Conservation (phyloP, 108 stramenopile genomes). For the Cyclostephanos tholiformis region DNA sequence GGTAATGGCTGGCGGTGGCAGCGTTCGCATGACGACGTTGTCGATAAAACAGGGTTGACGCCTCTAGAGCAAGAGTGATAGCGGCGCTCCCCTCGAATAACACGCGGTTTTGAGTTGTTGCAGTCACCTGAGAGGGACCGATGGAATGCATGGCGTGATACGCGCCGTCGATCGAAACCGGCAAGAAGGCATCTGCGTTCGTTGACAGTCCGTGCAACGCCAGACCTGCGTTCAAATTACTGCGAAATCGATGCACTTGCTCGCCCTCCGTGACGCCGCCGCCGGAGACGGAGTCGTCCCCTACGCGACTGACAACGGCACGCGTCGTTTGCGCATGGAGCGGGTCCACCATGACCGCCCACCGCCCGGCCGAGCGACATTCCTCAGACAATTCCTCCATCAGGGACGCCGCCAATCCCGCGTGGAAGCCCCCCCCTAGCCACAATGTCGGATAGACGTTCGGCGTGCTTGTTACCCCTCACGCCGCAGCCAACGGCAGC, state of each 20-base stretch:
- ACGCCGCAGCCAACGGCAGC: background rate
- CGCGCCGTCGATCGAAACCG: conserved; percentile 49
- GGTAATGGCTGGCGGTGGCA: background rate
- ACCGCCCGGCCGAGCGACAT: conserved; percentile 65
- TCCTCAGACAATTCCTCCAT: conserved; percentile 77
- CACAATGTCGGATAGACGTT: conserved; percentile 14
- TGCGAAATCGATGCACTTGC: conserved; percentile 57
- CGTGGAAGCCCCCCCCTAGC: conserved; percentile 56
- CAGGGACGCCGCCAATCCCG: conserved; percentile 62
- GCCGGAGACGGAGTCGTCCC: background rate
- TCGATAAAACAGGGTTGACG: conserved; percentile 68
- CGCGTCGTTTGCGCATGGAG: background rate
- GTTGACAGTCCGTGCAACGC: conserved; percentile 62
- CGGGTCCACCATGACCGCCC: conserved; percentile 41
- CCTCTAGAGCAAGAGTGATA: conserved; percentile 71
- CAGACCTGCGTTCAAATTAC: conserved; percentile 56
- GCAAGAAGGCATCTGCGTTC: conserved; percentile 64
- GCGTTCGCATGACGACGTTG: conserved; percentile 24
- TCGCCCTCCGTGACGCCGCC: conserved; percentile 4
- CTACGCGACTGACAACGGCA: conserved; percentile 36
- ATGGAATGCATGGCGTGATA: conserved; percentile 24
- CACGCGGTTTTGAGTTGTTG: conserved; percentile 23
- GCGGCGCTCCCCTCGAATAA: conserved; percentile 63
- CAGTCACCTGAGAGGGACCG: background rate
- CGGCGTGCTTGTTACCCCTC: conserved; percentile 12